A percentile compares a stretch with the other conserved stretches of the same genome.
These are phyloP conservation scores for Chaetomium tenue DNA, from an alignment of 495 filamentous ascomycete species.

Conservation along the genomic window DNA sequence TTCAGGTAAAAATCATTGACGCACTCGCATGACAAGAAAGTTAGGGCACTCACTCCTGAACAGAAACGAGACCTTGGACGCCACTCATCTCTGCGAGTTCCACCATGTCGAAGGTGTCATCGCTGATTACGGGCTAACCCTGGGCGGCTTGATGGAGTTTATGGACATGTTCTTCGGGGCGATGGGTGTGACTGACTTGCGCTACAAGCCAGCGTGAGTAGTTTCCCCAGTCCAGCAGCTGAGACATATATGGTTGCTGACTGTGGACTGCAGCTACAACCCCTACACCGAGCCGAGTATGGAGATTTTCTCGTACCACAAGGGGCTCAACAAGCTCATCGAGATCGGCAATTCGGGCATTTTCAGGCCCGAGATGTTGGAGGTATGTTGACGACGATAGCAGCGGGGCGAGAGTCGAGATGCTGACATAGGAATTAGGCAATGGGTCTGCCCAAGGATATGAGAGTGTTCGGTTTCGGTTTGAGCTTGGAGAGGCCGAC, in stretches of 20 bases:
- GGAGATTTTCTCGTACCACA: slow-evolving; percentile 83
- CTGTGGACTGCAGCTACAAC: slow-evolving; percentile 87
- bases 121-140: slow-evolving; percentile 85
- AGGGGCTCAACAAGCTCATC: slow-evolving; percentile 84
- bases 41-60: not conserved
- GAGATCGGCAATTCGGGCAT: slow-evolving; percentile 98
- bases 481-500: slow-evolving; percentile 89
- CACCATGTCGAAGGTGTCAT: slow-evolving; percentile 98
- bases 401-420: not conserved
- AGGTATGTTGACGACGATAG: slow-evolving; percentile 39
- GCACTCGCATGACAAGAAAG: not conserved
- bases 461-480: slow-evolving; percentile 89
- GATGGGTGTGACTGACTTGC: slow-evolving; percentile 85
- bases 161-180: slow-evolving; percentile 95
- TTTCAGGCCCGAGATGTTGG: slow-evolving; percentile 96
- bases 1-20: slow-evolving; percentile 49
- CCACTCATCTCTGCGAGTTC: slow-evolving; percentile 96
- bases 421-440: slow-evolving; percentile 21
- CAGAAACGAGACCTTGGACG: slow-evolving; percentile 80
- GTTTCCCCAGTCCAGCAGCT: not conserved
- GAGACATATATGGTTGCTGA: not conserved
- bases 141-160: slow-evolving; percentile 93
- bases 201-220: slow-evolving; percentile 64
- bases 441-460: slow-evolving; percentile 83
- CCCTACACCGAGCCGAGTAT: slow-evolving; percentile 85